Evolutionary conservation across 169 alveolate genomes (phyloP), one percentile per base, ranked within the genome.

Genomic region (Plasmodium reichenowi): DNA sequence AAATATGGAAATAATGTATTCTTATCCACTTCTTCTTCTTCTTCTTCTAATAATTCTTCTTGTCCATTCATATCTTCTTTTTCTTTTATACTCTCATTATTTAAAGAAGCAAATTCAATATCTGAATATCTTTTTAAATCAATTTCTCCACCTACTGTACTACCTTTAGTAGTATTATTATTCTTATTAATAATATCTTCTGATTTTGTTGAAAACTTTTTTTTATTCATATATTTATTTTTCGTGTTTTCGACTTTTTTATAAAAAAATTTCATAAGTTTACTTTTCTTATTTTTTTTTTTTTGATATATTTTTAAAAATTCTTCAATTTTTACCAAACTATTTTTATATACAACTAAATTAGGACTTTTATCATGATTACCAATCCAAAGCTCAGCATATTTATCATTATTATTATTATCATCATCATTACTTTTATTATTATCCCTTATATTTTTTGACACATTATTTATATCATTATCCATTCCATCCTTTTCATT

Each of bases 361-460:
- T 78, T 78, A 6, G 95, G 96, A 17, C 94, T 93, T 48, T 93
- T 87, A 20, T 54, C 88, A 60, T 94, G 96, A 60, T 88, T 88
- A 3, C 96, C 96, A 3, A 94, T 67, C 96, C 96, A 94, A 47
- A 94, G 59, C 70, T 94, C 96, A 22, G 96, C 94, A 54, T 88
- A 94, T 20, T 80, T 90, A 10, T 50, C 54, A 22, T 71, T 50
- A 10, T 70, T 1, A 3, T 70, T 70, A 66, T 66, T 13, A 15
- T 58, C 72, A 8, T 22, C 59, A 3, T 54, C 52, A 8, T 3
- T 8, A 17, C 6, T 10, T 15, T 24, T 10, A 8, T 54, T 15
- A 22, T 32, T 20, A 56, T 29, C 47, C 29, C 20, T 20, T 0
- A 8, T 7, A n/a, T 59, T 13, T 4, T 60, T 52, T 52, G 17